A percentile compares a stretch with the other conserved stretches of the same genome.
Conservation (phyloP, 2,329 filamentous ascomycete genomes). For the Pyricularia sp. region DNA sequence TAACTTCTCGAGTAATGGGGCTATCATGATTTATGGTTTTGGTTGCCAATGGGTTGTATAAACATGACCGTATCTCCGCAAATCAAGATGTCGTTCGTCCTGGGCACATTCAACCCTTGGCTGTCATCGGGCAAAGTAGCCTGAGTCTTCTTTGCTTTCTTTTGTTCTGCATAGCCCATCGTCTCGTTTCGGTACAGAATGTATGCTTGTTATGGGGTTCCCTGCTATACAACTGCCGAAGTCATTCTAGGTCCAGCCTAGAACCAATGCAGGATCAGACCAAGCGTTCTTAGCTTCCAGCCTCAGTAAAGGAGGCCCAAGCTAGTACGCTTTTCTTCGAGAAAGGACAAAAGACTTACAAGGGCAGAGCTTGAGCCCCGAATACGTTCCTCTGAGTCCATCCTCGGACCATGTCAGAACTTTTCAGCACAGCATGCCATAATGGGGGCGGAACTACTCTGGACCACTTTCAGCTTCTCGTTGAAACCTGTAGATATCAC, state of each 20-base stretch:
- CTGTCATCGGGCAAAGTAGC: neutral
- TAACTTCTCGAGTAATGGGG: neutral
- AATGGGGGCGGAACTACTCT: no score
- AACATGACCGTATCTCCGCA: neutral
- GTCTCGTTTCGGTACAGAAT: neutral
- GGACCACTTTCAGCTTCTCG: no score
- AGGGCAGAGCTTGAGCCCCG: no score
- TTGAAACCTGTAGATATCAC: no score
- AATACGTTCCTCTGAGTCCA: no score
- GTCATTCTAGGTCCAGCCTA: neutral
- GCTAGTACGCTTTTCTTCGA: no score
- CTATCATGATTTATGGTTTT: no score
- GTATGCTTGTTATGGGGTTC: neutral
- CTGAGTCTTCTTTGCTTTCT: neutral
- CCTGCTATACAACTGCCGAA: neutral
- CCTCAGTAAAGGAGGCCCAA: no score
- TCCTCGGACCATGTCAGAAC: no score
- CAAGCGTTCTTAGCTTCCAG: neutral
- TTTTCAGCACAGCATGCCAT: no score
- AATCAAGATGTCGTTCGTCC: neutral
- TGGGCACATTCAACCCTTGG: no score
- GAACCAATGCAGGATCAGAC: neutral
- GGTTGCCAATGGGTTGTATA: neutral
- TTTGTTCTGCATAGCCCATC: neutral
- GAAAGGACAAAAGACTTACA: neutral